Conservation (phyloP, 1,284 basidiomycete genomes). For the Naganishia cerealis region DNA sequence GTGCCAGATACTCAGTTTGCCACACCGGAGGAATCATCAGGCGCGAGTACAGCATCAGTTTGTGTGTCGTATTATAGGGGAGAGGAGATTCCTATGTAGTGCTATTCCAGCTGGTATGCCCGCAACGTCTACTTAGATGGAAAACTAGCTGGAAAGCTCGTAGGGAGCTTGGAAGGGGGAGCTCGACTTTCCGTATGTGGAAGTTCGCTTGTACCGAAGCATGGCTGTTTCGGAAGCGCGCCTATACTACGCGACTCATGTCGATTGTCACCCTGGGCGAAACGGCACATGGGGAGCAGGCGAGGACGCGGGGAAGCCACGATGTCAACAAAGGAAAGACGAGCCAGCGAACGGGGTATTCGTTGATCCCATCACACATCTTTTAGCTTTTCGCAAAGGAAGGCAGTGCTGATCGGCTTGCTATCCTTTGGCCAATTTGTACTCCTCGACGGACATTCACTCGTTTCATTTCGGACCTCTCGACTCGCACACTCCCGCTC, state of each 20-base stretch:
- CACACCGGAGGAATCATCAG: no score
- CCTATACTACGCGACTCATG: not conserved
- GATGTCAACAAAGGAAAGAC: not conserved
- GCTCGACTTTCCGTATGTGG: not conserved
- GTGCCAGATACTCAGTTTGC: no score
- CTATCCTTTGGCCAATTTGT: not conserved
- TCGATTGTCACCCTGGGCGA: not conserved
- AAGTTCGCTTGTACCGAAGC: not conserved
- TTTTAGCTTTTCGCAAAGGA: not conserved
- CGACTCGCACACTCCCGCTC: not conserved
- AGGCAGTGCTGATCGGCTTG: not conserved
- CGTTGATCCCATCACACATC: not conserved
- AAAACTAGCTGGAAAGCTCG: not conserved
- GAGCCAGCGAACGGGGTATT: not conserved
- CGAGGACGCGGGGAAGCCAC: constrained; percentile 1
- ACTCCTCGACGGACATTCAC: constrained; percentile 8
- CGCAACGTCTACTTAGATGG: no score
- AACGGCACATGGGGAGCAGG: not conserved
- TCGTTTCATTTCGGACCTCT: not conserved
- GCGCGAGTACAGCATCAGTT: no score
- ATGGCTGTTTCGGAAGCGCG: constrained; percentile 3
- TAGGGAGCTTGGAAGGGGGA: not conserved
- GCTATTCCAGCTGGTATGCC: no score
- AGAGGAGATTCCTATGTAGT: no score
- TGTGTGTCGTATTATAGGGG: no score